Conservation (phyloP, 495 filamentous ascomycete genomes). For the Aspergillus kassunensis region DNA sequence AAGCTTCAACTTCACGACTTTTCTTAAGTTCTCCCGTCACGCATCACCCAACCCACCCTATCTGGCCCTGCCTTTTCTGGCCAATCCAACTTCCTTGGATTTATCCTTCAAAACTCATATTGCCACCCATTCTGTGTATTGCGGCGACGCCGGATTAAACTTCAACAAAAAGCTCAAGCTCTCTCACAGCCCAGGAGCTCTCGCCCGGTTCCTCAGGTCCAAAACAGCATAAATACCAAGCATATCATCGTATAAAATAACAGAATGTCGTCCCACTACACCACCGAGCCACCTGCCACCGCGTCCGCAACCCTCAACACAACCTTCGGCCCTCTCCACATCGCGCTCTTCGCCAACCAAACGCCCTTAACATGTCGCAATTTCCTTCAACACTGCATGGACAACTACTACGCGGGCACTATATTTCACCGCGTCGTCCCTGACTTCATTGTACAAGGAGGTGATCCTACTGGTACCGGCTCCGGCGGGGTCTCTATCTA, state of each 20-base stretch:
- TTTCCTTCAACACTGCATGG: constrained; percentile 91
- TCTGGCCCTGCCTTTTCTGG: neutral
- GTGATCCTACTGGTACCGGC: constrained; percentile 89
- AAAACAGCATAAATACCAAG: neutral
- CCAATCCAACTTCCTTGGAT: neutral
- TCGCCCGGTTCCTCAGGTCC: neutral
- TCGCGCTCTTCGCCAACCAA: constrained; percentile 93
- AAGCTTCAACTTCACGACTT: constrained; percentile 18
- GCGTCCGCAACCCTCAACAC: constrained; percentile 88
- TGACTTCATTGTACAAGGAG: constrained; percentile 90
- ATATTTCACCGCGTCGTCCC: constrained; percentile 92
- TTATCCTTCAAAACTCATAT: neutral
- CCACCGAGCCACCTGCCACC: constrained; percentile 88
- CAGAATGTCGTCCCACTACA: constrained; percentile 84
- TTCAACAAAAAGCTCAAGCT: neutral
- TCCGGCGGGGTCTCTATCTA: constrained; percentile 89
- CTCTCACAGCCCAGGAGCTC: neutral
- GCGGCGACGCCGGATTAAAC: neutral
- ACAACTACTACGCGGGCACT: constrained; percentile 89
- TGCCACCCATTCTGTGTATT: neutral
- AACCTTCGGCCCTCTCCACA: constrained; percentile 77
- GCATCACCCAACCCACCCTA: no score
- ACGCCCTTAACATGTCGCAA: constrained; percentile 87
- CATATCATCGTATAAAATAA: constrained; percentile 29
- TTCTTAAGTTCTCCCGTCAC: no score